Evolutionary conservation across 2,329 filamentous ascomycete species (phyloP).

Genomic region (Neospermospora avenae): DNA sequence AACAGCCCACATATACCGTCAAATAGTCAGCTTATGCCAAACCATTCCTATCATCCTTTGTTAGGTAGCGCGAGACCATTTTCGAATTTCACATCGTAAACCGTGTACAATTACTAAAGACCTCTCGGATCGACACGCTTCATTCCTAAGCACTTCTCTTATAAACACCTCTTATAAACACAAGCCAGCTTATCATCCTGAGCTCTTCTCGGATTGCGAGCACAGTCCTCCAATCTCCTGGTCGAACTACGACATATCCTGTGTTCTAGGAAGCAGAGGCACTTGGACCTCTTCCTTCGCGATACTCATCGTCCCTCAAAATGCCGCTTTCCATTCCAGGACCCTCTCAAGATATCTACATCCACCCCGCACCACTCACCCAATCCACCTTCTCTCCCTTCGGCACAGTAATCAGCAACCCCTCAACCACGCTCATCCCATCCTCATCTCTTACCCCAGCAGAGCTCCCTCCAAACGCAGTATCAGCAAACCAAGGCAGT

Average conservation of each 20-base stretch:
- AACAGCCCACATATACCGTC: not conserved
- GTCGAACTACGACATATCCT: not conserved
- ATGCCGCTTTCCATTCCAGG: conserved; percentile 25
- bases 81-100: not conserved
- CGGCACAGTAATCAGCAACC: conserved; percentile 79
- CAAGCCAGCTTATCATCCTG: no score
- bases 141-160: no score
- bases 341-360: conserved; percentile 20
- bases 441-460: conserved; percentile 34
- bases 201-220: not conserved
- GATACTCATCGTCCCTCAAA: not conserved
- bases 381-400: conserved; percentile 70
- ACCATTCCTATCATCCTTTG: not conserved
- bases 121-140: not conserved
- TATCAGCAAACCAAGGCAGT: conserved; percentile 77
- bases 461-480: conserved; percentile 42
- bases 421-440: conserved; percentile 54
- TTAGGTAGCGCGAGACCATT: not conserved
- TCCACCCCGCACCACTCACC: conserved; percentile 65
- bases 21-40: not conserved
- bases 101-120: no score
- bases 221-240: not conserved
- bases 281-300: not conserved
- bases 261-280: not conserved
- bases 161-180: no score